These are phyloP conservation scores for Mucor sp. DNA, from an alignment of 371 early-diverging fungal genomes.

Conservation along the genomic window DNA sequence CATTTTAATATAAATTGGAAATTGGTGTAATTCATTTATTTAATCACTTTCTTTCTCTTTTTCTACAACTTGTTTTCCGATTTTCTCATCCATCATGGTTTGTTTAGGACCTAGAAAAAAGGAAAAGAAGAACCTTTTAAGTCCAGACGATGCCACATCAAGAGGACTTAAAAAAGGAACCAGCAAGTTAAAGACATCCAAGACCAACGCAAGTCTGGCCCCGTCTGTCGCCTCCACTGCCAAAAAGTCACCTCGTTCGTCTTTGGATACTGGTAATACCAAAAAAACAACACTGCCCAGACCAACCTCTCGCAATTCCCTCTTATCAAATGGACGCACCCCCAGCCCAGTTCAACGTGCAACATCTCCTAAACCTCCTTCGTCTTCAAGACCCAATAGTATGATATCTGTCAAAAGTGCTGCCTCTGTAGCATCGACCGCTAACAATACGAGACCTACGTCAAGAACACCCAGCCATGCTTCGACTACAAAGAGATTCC, in stretches of 20 bases:
- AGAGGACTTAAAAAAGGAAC: constrained; percentile 19
- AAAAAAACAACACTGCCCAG: constrained; percentile 9
- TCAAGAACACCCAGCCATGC: constrained; percentile 4
- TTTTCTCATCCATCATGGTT: constrained; percentile 14
- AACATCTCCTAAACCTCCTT: constrained; percentile 13
- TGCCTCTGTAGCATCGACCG: neutral
- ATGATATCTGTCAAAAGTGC: constrained; percentile 10
- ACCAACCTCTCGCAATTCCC: constrained; percentile 18
- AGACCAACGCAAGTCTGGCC: constrained; percentile 2
- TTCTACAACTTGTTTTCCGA: neutral
- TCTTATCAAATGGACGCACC: constrained; percentile 8
- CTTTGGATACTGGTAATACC: constrained; percentile 4
- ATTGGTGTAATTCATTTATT: constrained; percentile 11
- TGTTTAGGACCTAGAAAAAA: constrained; percentile 32
- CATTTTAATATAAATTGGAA: neutral
- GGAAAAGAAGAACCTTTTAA: constrained; percentile 26
- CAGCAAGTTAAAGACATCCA: constrained; percentile 15
- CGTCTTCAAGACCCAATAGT: constrained; percentile 19
- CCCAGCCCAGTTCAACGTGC: constrained; percentile 12
- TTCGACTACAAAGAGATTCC: constrained; percentile 11
- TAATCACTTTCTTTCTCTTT: constrained; percentile 7
- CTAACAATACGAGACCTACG: neutral
- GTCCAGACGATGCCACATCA: constrained; percentile 15
- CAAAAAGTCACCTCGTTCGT: constrained; percentile 16
- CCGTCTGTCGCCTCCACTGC: constrained; percentile 12